Evolutionary conservation across 179 eudicot genomes (phyloP), one percentile per base, ranked within the genome.

Genomic region (Heliamphora pulchella): DNA sequence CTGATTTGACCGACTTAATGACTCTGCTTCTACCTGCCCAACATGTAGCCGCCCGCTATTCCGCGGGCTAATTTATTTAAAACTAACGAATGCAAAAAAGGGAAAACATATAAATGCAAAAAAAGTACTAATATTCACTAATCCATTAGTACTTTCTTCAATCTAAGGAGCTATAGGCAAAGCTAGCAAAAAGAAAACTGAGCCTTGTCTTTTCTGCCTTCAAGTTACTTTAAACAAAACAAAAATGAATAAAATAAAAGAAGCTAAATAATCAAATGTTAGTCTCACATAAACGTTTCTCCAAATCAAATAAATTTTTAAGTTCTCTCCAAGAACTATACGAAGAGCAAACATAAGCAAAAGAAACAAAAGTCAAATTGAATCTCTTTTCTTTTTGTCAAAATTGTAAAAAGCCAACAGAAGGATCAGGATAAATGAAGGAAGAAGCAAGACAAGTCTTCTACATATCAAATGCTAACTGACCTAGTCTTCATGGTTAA

Each of bases 11-110:
- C 90, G 87, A 67, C 85, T 82, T 84, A 96, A 87, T 14, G 94
- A 90, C 80, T 91, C 94, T 31, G 93, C 86, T 80, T 90, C 87
- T 73, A 84, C 89, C 99, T 96, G 96, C 69, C 71, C 81, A 84
- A 54, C 79, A 83, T 84, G 62, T 55, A 20, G 47, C 77, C 75
- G 55, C 86, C 85, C 87, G 81, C 84, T 74, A 87, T 80, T 77
- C 59, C 69, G 78, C 85, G 69, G 83, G 82, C 81, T 64, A 65
- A 54, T 20, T 15, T 41, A 3, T 67, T 76, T 79, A 78, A 83
- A 78, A 83, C 70, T 78, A 70, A 51, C 14, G 73, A 76, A 67
- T 69, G 47, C 14, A 66, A 59, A 65, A 18, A n/a, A 14, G 1
- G 47, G 68, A n/a, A 74, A 69, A 48, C 4, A 58, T 15, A 14